Evolutionary conservation across 1,139 yeast species (phyloP), one percentile per base, ranked within the genome.

Genomic region (Hyphopichia burtonii): DNA sequence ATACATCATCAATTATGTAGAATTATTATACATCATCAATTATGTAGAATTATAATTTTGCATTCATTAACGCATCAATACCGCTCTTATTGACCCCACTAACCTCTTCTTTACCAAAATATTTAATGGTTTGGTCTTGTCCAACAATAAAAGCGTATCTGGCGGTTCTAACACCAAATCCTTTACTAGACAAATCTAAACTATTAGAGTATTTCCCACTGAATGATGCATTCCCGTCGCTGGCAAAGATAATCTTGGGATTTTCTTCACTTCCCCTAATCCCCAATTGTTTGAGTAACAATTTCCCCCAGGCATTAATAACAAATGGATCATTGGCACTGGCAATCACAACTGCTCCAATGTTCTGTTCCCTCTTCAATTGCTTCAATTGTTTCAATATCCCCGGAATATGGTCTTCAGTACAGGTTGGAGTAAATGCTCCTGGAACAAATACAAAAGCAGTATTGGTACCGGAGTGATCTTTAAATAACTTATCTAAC

Each of bases 371-470:
- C 31, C 36, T 31, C 65, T 79, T 75, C 52, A 85, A 73, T 43
- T 82, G 77, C 10, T 61, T 61, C 41, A 76, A 56, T 42, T 78
- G 68, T 41, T 69, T 63, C 47, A 89, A 66, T 65, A 74, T 87
- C 15, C 82, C 87, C 22, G 96, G 96, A 51, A 89, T 80, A 65
- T 90, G 96, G 52, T 76, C 71, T 50, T 81, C 86, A 31, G 93
- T 81, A 68, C 96, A 89, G 6, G 95, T 82, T 51, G 96, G 96
- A 31, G 96, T 86, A 75, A 88, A 89, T 19, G 96, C 96, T 50
- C 95, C 96, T 47, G 96, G 96, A 22, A 87, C 95, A 44, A 88
- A 78, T 34, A 91, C 88, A 54, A 88, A 72, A 35, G 86, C 80
- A 37, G 86, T 76, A 51, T 75, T 78, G 11, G 61, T 54, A 11